Conservation (phyloP, 495 filamentous ascomycete genomes). For the Aspergillus mulundensis region DNA sequence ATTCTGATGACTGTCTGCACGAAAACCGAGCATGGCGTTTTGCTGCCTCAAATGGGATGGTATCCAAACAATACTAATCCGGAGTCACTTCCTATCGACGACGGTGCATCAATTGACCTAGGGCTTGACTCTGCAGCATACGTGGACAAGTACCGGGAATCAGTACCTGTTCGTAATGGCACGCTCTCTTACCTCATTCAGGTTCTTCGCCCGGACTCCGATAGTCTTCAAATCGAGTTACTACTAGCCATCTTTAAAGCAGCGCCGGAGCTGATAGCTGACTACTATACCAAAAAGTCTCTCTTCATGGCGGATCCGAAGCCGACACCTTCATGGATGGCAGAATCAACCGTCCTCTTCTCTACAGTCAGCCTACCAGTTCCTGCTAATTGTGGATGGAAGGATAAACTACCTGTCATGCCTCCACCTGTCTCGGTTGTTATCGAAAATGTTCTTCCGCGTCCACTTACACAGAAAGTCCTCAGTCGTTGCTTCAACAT, state of each 20-base stretch:
- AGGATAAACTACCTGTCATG: conserved; percentile 43
- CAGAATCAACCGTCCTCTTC: conserved; percentile 83
- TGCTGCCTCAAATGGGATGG: conserved; percentile 64
- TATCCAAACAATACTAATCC: conserved; percentile 67
- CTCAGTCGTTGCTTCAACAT: conserved; percentile 74
- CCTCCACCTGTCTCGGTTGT: conserved; percentile 73
- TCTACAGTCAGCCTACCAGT: conserved; percentile 69
- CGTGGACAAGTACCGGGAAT: conserved; percentile 59
- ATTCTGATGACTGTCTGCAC: conserved; percentile 73
- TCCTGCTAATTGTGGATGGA: conserved; percentile 64
- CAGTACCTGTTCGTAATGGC: conserved; percentile 69
- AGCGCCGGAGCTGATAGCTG: conserved; percentile 77
- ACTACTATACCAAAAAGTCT: conserved; percentile 76
- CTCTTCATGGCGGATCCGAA: conserved; percentile 88
- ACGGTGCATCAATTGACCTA: conserved; percentile 55
- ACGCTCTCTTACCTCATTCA: conserved; percentile 71
- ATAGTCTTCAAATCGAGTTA: conserved; percentile 74
- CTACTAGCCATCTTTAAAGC: conserved; percentile 72
- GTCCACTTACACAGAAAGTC: conserved; percentile 70
- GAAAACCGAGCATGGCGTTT: conserved; percentile 61
- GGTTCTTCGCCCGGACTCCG: conserved; percentile 78
- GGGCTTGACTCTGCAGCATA: conserved; percentile 64
- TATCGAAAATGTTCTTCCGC: conserved; percentile 83
- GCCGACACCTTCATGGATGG: conserved; percentile 86
- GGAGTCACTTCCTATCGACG: conserved; percentile 37